phyloP scores from a whole-genome alignment of 176 grass and related monocot genomes.

The Eragrostis nindensis region DNA sequence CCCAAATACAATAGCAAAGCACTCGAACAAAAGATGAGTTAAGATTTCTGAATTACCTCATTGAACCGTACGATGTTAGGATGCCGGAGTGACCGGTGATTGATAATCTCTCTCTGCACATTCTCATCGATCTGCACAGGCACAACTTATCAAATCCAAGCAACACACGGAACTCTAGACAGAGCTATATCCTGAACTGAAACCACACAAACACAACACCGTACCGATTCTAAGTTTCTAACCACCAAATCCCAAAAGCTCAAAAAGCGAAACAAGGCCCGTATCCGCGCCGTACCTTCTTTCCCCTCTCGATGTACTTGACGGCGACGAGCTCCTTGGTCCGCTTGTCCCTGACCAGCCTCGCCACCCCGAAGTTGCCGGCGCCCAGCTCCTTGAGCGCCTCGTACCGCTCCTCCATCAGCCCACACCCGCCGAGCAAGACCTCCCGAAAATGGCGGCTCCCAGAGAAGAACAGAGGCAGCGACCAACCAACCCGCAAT shows the following conservation, averaged over 20 bases:
- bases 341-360: conserved; percentile 81
- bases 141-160: background rate
- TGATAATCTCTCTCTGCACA: conserved; percentile 98
- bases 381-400: conserved; percentile 79
- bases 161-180: background rate
- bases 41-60: conserved; percentile 58
- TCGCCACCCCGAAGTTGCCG: conserved; percentile 92
- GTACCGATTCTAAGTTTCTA: background rate
- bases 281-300: conserved; percentile 58
- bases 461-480: background rate
- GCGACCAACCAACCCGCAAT: conserved; percentile 10
- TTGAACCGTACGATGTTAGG: conserved; percentile 92
- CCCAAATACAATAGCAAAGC: background rate
- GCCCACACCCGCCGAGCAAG: background rate
- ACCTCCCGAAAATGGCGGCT: conserved; percentile 12
- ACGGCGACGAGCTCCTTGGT: conserved; percentile 91
- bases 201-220: background rate
- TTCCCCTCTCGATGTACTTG: conserved; percentile 95
- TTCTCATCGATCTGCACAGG: conserved; percentile 87
- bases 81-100: conserved; percentile 80
- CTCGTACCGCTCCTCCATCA: conserved; percentile 92
- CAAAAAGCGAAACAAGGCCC: background rate
- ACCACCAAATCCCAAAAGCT: conserved; percentile 20
- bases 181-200: background rate
- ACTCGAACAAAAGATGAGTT: background rate